phyloP scores from a whole-genome alignment of 108 stramenopile genomes.

The Conticribra guillardii region DNA sequence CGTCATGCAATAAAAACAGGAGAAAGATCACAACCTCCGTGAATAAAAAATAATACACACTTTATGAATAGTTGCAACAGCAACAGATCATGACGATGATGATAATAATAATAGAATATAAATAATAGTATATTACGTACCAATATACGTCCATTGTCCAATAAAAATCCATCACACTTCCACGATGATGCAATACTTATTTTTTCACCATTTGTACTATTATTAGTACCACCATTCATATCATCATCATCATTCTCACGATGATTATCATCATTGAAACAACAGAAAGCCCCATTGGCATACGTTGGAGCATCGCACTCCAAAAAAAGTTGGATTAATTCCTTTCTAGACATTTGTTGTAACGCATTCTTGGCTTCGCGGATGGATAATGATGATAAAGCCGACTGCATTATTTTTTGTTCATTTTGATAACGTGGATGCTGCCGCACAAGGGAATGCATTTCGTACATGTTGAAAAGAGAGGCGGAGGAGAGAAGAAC shows the following conservation, averaged over 20 bases:
- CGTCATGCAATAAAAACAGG: background rate
- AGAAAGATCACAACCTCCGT: background rate
- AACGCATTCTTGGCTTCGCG: slow-evolving; percentile 17
- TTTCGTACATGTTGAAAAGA: slow-evolving; percentile 32
- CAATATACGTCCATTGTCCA: slow-evolving; percentile 37
- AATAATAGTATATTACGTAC: slow-evolving; percentile 6
- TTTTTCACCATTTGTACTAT: too few species aligned
- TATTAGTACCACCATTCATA: background rate
- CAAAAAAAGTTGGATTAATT: slow-evolving; percentile 26
- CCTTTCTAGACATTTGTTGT: slow-evolving; percentile 18
- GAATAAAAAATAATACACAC: background rate
- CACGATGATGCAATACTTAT: background rate
- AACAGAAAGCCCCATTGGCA: too few species aligned
- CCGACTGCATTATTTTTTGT: background rate
- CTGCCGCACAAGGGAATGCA: slow-evolving; percentile 7
- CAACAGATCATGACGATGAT: too few species aligned
- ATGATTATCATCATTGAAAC: too few species aligned
- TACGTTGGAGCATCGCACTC: slow-evolving; percentile 29
- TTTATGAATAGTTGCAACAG: too few species aligned
- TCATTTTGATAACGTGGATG: background rate
- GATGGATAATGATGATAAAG: slow-evolving; percentile 7
- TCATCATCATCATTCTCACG: background rate
- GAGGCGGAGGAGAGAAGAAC: slow-evolving; percentile 31
- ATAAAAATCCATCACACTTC: slow-evolving; percentile 33
- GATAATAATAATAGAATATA: too few species aligned